These are phyloP conservation scores for Globisporangium recalcitrans DNA, from an alignment of 352 stramenopile species.

Conservation along the genomic window DNA sequence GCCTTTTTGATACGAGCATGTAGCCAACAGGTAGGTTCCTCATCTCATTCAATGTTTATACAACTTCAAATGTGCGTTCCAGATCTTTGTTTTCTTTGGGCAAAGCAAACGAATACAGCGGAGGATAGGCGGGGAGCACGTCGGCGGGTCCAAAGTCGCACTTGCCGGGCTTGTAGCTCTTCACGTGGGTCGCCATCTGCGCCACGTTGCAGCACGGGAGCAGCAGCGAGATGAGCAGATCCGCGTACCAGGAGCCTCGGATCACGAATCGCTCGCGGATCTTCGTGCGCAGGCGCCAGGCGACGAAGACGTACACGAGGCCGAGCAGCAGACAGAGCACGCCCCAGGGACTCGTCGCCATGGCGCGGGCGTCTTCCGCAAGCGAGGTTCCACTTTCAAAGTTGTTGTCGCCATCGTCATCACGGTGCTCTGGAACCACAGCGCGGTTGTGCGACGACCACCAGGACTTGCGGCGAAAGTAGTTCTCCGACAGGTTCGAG, in stretches of 20 bases:
- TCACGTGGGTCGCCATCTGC: conserved; percentile 32
- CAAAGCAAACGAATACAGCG: conserved; percentile 1
- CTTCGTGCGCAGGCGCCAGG: conserved; percentile 19
- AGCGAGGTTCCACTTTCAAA: not conserved
- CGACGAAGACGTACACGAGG: conserved; percentile 9
- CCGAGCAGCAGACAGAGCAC: conserved; percentile 6
- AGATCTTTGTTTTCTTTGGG: not conserved
- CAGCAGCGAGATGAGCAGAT: conserved; percentile 15
- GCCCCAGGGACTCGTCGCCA: conserved; percentile 9
- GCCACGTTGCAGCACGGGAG: conserved; percentile 24
- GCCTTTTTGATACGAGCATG: too few relatives aligned
- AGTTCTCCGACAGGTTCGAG: not conserved
- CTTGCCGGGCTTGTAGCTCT: conserved; percentile 47
- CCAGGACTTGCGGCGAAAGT: not conserved
- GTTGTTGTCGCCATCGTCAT: not conserved
- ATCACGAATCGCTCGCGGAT: conserved; percentile 31
- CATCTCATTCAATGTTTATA: not conserved
- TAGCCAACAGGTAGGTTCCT: too few relatives aligned
- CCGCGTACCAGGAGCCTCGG: conserved; percentile 15
- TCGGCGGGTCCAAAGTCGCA: conserved; percentile 53
- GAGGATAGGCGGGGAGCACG: conserved; percentile 21
- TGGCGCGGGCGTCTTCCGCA: not conserved
- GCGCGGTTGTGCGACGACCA: not conserved
- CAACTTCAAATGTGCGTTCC: not conserved
- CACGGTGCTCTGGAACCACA: not conserved